phyloP scores from a whole-genome alignment of 2,329 filamentous ascomycete species.

The Fusarium humuli region DNA sequence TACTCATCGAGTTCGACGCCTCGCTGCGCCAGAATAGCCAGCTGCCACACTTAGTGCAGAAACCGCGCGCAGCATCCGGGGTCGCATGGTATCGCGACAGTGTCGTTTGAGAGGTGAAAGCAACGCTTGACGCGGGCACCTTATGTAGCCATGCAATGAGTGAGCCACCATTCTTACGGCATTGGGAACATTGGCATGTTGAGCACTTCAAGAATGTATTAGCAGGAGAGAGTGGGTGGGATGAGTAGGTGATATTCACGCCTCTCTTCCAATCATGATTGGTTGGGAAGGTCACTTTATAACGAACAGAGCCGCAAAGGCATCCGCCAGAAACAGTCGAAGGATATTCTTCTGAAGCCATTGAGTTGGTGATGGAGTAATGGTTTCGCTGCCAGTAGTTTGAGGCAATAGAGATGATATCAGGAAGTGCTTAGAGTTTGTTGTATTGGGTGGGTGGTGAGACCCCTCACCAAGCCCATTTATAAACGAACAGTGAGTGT shows the following conservation, averaged over 20 bases:
- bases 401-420: not conserved
- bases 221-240: not conserved
- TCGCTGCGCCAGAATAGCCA: conserved; percentile 60
- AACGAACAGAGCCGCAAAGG: conserved; percentile 63
- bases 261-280: conserved; percentile 57
- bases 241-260: conserved; percentile 41
- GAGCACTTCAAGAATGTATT: conserved; percentile 49
- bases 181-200: conserved; percentile 68
- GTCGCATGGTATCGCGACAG: conserved; percentile 57
- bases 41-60: conserved; percentile 63
- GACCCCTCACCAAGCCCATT: conserved; percentile 21
- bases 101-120: conserved; percentile 50
- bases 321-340: conserved; percentile 62
- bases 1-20: conserved; percentile 43
- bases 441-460: not conserved
- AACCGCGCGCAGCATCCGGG: conserved; percentile 56
- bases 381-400: not conserved
- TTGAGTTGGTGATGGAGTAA: conserved; percentile 2
- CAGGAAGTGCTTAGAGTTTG: conserved; percentile 10
- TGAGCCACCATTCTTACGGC: conserved; percentile 63
- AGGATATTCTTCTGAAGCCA: conserved; percentile 47
- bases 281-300: conserved; percentile 59
- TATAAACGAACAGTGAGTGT: conserved; percentile 39
- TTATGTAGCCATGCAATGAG: conserved; percentile 58
- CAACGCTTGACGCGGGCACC: conserved; percentile 52